Conservation (phyloP, 306 rosid genomes). For the Nissolia schottii region DNA sequence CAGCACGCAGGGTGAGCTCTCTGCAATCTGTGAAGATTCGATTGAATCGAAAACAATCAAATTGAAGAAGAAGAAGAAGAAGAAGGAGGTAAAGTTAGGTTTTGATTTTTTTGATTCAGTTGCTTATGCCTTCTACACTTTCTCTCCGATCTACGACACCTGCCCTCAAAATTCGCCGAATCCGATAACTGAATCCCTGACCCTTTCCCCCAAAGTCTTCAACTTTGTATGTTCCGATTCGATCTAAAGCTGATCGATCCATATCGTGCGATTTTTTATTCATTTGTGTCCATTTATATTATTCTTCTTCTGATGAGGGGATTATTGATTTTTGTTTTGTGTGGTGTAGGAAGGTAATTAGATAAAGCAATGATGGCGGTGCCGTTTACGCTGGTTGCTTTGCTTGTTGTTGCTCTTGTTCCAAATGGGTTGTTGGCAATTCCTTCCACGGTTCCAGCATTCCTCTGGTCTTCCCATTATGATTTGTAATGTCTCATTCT, state of each 20-base stretch:
- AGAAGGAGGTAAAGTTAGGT: neutral
- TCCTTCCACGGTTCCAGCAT: slow-evolving; percentile 77
- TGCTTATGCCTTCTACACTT: neutral
- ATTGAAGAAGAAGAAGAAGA: neutral
- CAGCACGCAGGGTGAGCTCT: neutral
- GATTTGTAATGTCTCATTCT: slow-evolving; percentile 15
- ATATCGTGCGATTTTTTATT: neutral
- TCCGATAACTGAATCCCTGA: neutral
- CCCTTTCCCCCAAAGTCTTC: neutral
- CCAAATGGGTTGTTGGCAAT: slow-evolving; percentile 39
- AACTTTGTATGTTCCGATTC: neutral
- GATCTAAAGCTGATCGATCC: slow-evolving; percentile 4
- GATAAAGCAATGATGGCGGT: slow-evolving; percentile 13
- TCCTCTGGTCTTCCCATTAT: slow-evolving; percentile 79
- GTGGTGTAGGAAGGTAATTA: slow-evolving; percentile 29
- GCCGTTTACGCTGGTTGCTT: slow-evolving; percentile 29
- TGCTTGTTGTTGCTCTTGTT: slow-evolving; percentile 37
- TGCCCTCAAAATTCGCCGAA: neutral
- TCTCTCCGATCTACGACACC: neutral
- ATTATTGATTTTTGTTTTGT: neutral
- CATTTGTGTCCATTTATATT: neutral
- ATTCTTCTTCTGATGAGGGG: neutral
- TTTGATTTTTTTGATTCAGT: neutral
- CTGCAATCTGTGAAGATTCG: neutral
- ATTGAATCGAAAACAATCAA: neutral